A percentile compares a stretch with the other conserved stretches of the same genome.
Evolutionary conservation across 2,329 filamentous ascomycete species (phyloP).

Genomic region (Beauveria bassiana): DNA sequence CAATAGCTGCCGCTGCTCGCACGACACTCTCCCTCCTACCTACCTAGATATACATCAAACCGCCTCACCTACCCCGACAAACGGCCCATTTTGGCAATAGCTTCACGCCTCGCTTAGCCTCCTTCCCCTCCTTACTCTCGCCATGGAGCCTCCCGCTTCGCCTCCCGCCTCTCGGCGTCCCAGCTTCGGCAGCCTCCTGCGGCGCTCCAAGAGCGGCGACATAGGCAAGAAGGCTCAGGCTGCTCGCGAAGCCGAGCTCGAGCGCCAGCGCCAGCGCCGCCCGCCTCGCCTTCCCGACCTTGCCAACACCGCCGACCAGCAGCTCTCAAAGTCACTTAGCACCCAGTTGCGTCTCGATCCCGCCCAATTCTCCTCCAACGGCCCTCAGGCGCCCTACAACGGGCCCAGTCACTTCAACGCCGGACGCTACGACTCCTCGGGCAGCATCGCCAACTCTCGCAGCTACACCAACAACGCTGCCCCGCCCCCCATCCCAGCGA

Average conservation of each 20-base stretch:
- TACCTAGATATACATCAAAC: neutral
- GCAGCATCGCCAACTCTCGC: constrained; percentile 32
- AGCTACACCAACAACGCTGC: constrained; percentile 38
- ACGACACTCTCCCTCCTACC: neutral
- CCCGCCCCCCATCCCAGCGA: constrained; percentile 52
- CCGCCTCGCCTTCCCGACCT: constrained; percentile 44
- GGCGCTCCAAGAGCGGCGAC: constrained; percentile 61
- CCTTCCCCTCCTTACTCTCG: constrained; percentile 14
- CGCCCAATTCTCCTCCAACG: constrained; percentile 2
- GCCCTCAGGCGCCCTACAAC: constrained; percentile 36
- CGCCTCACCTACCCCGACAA: neutral
- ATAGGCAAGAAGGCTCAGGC: constrained; percentile 55
- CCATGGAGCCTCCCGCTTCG: constrained; percentile 4
- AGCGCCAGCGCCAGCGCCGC: constrained; percentile 41
- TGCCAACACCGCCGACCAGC: constrained; percentile 34
- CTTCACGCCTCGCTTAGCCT: constrained; percentile 10
- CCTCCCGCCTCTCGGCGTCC: constrained; percentile 30
- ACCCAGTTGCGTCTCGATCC: constrained; percentile 53
- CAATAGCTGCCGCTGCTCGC: neutral
- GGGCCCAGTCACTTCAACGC: neutral
- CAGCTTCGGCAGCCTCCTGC: constrained; percentile 51
- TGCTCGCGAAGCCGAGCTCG: constrained; percentile 40
- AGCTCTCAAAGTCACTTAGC: constrained; percentile 36
- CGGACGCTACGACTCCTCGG: constrained; percentile 22
- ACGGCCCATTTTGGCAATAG: neutral